These are phyloP conservation scores for Fusarium nanum DNA, from an alignment of 2,329 filamentous ascomycete genomes.

Conservation along the genomic window DNA sequence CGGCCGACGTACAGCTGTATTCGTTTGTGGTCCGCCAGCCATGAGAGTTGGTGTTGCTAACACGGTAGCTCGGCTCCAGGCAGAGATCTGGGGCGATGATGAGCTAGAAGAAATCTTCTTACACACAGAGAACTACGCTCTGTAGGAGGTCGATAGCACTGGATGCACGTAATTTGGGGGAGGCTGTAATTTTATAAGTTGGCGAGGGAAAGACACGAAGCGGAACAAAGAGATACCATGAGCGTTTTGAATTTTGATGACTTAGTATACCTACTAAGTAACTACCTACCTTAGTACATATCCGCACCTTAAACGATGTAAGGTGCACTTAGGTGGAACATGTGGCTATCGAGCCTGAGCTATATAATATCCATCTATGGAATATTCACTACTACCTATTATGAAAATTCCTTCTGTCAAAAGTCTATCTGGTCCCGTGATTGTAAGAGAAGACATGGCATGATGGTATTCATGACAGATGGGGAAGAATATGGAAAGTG, in stretches of 20 bases:
- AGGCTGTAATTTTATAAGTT: conserved; percentile 41
- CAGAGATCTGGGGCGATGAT: conserved; percentile 82
- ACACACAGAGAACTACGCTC: conserved; percentile 94
- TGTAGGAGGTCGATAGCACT: conserved; percentile 58
- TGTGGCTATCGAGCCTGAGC: conserved; percentile 21
- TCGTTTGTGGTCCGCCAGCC: conserved; percentile 88
- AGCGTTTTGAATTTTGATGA: conserved; percentile 43
- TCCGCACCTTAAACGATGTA: conserved; percentile 3
- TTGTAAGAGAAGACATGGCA: conserved; percentile 1
- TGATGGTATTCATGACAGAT: not conserved
- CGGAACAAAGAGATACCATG: conserved; percentile 46
- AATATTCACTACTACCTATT: not conserved
- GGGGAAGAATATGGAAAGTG: conserved; percentile 9
- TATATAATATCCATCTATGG: conserved; percentile 34
- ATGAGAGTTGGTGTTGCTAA: conserved; percentile 92
- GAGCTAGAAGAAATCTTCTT: conserved; percentile 90
- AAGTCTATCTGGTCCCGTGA: not conserved
- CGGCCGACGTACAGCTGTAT: conserved; percentile 85
- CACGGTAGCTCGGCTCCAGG: conserved; percentile 84
- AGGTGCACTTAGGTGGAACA: conserved; percentile 26
- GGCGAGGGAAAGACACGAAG: not conserved
- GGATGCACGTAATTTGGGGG: not conserved
- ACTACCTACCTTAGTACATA: conserved; percentile 1
- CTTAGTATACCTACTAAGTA: conserved; percentile 3
- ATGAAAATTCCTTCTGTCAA: not conserved